phyloP scores from a whole-genome alignment of 2,329 filamentous ascomycete species.

The Fusarium coffeatum region DNA sequence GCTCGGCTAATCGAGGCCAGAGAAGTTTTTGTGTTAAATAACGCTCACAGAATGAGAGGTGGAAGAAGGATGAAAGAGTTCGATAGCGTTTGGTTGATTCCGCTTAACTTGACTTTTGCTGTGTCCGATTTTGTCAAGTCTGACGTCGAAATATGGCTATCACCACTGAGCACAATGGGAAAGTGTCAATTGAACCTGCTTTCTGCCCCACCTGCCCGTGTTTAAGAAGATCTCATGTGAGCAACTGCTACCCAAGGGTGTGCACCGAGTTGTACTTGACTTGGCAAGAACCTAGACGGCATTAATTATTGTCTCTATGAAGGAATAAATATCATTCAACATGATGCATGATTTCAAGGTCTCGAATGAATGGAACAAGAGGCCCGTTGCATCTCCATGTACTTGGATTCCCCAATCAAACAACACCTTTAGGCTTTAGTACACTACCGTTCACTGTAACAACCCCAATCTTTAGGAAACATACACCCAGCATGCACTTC shows the following conservation, averaged over 20 bases:
- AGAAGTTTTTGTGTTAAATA: neutral
- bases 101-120: neutral
- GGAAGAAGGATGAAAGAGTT: neutral
- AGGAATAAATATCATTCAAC: neutral
- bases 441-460: constrained; percentile 9
- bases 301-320: neutral
- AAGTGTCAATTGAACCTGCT: neutral
- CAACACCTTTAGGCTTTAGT: neutral
- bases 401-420: neutral
- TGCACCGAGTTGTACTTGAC: neutral
- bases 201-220: neutral
- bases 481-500: constrained; percentile 13
- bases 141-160: neutral
- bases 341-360: neutral
- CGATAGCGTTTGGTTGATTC: neutral
- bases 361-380: neutral
- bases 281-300: neutral
- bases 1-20: neutral
- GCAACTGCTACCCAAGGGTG: constrained; percentile 1
- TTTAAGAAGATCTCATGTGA: constrained; percentile 12
- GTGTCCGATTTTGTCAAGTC: neutral
- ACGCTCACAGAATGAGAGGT: neutral
- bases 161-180: neutral
- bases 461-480: constrained; percentile 17
- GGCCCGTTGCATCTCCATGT: neutral